These are phyloP conservation scores for Talaromyces sp. DNA, from an alignment of 2,329 filamentous ascomycete genomes.

Conservation along the genomic window DNA sequence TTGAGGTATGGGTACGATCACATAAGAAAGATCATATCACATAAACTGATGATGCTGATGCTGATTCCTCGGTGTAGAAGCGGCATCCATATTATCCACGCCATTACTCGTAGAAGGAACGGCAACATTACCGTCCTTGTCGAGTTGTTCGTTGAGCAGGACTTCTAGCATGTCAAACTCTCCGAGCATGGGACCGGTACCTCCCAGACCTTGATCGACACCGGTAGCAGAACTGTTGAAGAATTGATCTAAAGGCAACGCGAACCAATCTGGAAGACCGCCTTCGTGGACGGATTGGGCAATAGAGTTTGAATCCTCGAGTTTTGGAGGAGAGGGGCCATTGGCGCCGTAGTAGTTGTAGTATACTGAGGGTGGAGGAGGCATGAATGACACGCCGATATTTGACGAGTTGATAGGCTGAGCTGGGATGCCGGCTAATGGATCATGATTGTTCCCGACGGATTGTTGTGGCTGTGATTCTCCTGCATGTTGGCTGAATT, in stretches of 20 bases:
- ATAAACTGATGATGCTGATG: constrained; percentile 14
- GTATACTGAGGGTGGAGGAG: constrained; percentile 45
- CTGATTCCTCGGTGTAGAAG: constrained; percentile 4
- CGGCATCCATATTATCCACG: neutral
- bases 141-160: constrained; percentile 37
- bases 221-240: constrained; percentile 47
- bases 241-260: constrained; percentile 59
- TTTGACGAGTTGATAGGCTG: constrained; percentile 45
- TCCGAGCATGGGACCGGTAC: constrained; percentile 60
- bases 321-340: constrained; percentile 27
- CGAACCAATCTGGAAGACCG: constrained; percentile 55
- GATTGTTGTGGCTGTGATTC: constrained; percentile 19
- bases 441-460: constrained; percentile 31
- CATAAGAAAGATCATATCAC: neutral
- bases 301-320: constrained; percentile 21
- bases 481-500: constrained; percentile 10
- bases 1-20: neutral
- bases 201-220: constrained; percentile 54
- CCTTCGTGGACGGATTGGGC: constrained; percentile 23
- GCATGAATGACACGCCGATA: constrained; percentile 46
- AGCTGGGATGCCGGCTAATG: constrained; percentile 42
- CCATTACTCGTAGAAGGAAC: neutral
- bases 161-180: constrained; percentile 51
- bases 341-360: constrained; percentile 43
- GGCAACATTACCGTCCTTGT: constrained; percentile 14